phyloP scores from a whole-genome alignment of 371 early-diverging fungal genomes.

The Synchytrium microbalum region DNA sequence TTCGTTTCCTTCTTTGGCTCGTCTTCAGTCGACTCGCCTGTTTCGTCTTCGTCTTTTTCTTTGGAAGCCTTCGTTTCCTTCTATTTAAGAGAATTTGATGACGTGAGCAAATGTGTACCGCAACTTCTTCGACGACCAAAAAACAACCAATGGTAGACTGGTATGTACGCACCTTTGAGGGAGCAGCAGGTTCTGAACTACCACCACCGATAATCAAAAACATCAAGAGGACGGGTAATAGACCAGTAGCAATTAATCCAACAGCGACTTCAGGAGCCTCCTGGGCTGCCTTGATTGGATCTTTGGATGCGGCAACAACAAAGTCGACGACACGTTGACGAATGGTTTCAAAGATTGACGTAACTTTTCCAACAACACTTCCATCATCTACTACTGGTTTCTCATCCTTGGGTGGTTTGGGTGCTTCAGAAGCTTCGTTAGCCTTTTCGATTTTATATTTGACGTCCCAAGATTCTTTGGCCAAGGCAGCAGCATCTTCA shows the following conservation, averaged over 20 bases:
- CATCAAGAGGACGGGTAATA: constrained; percentile 23
- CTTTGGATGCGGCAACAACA: constrained; percentile 29
- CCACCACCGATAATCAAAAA: constrained; percentile 18
- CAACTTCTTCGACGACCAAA: neutral
- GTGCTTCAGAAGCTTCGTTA: constrained; percentile 46
- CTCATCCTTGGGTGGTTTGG: constrained; percentile 26
- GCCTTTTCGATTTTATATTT: constrained; percentile 35
- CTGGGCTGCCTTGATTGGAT: constrained; percentile 46
- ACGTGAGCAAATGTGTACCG: neutral
- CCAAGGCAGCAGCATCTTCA: constrained; percentile 52
- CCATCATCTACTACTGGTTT: neutral
- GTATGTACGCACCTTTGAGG: constrained; percentile 24
- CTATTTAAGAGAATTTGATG: constrained; percentile 8
- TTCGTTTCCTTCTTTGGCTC: constrained; percentile 8
- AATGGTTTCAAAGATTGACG: neutral
- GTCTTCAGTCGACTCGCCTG: constrained; percentile 6
- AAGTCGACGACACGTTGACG: constrained; percentile 30
- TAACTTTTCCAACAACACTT: neutral
- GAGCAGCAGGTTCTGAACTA: constrained; percentile 10
- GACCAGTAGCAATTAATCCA: constrained; percentile 26
- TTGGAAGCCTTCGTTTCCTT: constrained; percentile 25
- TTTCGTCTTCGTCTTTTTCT: constrained; percentile 16
- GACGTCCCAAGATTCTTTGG: constrained; percentile 60
- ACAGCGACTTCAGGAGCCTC: constrained; percentile 41
- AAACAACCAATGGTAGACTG: constrained; percentile 7